Evolutionary conservation across 2,329 filamentous ascomycete species (phyloP), one percentile per base, ranked within the genome.

Genomic region (Karstenula rhodostoma): DNA sequence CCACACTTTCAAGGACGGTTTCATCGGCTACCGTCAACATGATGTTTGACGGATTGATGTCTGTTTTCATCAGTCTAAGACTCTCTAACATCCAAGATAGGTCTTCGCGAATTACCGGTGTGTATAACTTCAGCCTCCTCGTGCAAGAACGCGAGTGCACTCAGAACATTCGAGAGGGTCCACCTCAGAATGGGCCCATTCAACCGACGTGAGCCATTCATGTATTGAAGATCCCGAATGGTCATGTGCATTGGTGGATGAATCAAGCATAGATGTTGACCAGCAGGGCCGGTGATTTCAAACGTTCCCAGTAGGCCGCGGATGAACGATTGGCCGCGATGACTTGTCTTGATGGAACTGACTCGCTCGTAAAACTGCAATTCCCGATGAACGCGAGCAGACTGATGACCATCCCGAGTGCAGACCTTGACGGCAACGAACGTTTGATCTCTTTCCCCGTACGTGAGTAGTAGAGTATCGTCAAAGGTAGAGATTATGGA

Each of bases 1-100:
- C 70, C 58, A 81, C 78, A n/a, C 67, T 58, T 44, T 76, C 64
- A 25, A 82, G 69, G 4, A 81, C 73, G n/a, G 72, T 58, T 0
- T 68, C 62, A 61, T 81, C 78, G 44, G 63, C 69, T 58, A 79
- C 72, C 54, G 70, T 76, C 47, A 77, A 68, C 29, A 82, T 67
- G 52, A 82, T 79, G 59, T 82, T 83, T 59, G 76, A 75, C 2
- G 73, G 72, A 56, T 81, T 82, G 58, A 84, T 80, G 55, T 83
- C 79, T 78, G 67, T 60, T 43, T 62, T 49, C 49, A 63, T 48
- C 50, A 61, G n/a, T n/a, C n/a, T n/a, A n/a, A n/a, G n/a, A n/a
- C n/a, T n/a, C n/a, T n/a, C n/a, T n/a, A n/a, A n/a, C n/a, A n/a
- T n/a, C n/a, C n/a, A n/a, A n/a, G n/a, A n/a, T n/a, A n/a, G n/a